These are phyloP conservation scores for Cytospora piceae DNA, from an alignment of 2,329 filamentous ascomycete genomes.

Conservation along the genomic window DNA sequence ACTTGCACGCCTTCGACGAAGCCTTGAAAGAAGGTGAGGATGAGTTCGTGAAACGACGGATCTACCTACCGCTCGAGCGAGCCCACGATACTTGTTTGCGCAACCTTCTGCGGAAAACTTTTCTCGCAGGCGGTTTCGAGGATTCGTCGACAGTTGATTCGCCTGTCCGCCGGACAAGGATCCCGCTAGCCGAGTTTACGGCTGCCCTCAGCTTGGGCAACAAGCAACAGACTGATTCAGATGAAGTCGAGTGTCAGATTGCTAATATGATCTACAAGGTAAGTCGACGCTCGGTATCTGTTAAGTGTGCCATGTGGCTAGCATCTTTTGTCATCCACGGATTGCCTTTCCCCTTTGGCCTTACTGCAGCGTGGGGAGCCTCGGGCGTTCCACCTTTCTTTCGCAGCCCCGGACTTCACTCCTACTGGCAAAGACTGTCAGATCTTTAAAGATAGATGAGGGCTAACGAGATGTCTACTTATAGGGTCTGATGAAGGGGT, in stretches of 20 bases:
- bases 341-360: background rate
- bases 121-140: conserved; percentile 80
- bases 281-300: conserved; percentile 26
- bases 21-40: conserved; percentile 82
- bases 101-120: conserved; percentile 91
- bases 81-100: conserved; percentile 89
- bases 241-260: conserved; percentile 93
- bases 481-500: conserved; percentile 94
- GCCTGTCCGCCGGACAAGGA: conserved; percentile 71
- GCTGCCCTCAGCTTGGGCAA: conserved; percentile 79
- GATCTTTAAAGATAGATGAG: conserved; percentile 16
- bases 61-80: conserved; percentile 92
- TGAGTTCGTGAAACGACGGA: conserved; percentile 90
- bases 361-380: background rate
- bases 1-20: conserved; percentile 81
- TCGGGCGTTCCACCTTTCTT: background rate
- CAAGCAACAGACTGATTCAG: conserved; percentile 71
- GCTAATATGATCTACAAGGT: conserved; percentile 99
- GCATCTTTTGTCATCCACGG: background rate
- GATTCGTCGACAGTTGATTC: conserved; percentile 56
- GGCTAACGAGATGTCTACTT: conserved; percentile 34
- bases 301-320: background rate
- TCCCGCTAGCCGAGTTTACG: conserved; percentile 82
- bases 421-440: background rate
- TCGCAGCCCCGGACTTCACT: background rate